Base-by-base conservation (phyloP, 805 yeast genomes). In the Metschnikowia anglica region DNA sequence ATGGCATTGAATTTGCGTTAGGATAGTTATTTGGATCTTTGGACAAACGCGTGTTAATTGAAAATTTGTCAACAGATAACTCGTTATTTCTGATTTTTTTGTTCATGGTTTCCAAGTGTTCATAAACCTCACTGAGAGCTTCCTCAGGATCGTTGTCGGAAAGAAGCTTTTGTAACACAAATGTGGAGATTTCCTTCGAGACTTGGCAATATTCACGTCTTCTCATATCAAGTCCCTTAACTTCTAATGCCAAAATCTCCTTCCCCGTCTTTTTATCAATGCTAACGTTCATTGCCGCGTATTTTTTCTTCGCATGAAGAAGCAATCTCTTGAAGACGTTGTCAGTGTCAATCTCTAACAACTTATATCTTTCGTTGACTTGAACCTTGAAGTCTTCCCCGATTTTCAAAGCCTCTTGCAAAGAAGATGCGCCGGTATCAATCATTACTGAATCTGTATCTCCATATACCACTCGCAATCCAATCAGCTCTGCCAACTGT, bases 361-460 rank as follows among this genome's bases (percentile, higher is more conserved):
- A 67, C 55, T 79, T 78, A 65, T 93, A 95, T 42, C 95, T 78
- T 56, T 88, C 95, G 65, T 93, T 93, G 46, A 93, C 98, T 46
- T 80, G 74, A 37, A 72, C 62, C 61, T 93, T 93, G 70, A 93
- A 91, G 37, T 83, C 83, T 37, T 82, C 83, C 23, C 98, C 99
- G 49, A 89, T 83, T 54, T 75, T 74, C 33, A 87, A 63, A 0
- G 98, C 96, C 34, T 87, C 96, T 19, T 67, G 63, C 61, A 76
- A 85, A 24, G 68, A 74, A 43, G 75, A 78, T 34, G 80, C 81
- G 21, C 89, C 89, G 3, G 98, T 88, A 63, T 91, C 95, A 61
- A 93, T 88, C 99, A 93, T 93, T 40, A 93, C 97, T 26, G 99
- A 93, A 72, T 93, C 99, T 0, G 99, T 93, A 69, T 93, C 99